phyloP scores from a whole-genome alignment of 306 rosid species.

The Morella rubra region DNA sequence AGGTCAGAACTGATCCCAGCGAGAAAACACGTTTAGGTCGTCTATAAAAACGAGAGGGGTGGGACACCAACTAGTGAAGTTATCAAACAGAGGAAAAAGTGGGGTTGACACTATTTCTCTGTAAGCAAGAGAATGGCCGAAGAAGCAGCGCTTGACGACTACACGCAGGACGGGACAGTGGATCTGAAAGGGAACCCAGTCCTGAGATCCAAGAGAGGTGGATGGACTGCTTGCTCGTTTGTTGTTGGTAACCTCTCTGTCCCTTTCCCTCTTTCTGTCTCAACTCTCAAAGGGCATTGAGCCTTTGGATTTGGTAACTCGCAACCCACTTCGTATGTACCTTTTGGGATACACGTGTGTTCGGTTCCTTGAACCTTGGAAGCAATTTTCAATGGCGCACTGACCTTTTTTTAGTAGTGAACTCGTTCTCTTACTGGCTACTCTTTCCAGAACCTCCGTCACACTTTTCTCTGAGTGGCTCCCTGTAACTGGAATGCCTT shows the following conservation, averaged over 20 bases:
- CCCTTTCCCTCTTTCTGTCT: constrained; percentile 2
- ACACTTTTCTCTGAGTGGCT: background rate
- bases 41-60: background rate
- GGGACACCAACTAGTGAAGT: background rate
- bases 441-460: background rate
- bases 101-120: background rate
- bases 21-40: no score
- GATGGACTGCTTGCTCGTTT: constrained; percentile 91
- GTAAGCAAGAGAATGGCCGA: constrained; percentile 27
- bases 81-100: background rate
- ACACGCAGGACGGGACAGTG: constrained; percentile 82
- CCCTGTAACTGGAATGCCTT: background rate
- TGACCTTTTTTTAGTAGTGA: background rate
- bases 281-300: background rate
- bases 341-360: background rate
- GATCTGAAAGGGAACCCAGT: constrained; percentile 78
- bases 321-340: background rate
- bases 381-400: background rate
- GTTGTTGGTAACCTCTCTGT: constrained; percentile 55
- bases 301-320: background rate
- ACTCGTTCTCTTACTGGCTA: background rate
- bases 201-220: constrained; percentile 66
- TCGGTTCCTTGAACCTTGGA: background rate
- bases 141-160: constrained; percentile 44
- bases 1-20: background rate